Conservation (phyloP, 257 asterid species). For the Solanum tacnaense region DNA sequence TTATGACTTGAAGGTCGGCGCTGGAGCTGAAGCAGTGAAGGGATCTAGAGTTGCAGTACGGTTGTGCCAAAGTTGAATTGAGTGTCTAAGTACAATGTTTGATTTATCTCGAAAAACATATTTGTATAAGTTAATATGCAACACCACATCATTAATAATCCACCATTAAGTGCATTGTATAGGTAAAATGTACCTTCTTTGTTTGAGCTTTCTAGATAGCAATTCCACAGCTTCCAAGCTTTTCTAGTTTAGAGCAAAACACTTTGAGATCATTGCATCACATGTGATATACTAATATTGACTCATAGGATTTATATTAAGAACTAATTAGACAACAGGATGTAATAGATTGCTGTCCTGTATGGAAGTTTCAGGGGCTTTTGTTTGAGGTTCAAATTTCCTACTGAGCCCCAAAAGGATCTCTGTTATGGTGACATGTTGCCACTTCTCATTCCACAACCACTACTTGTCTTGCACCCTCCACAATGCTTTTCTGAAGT, state of each 20-base stretch:
- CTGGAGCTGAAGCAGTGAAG: conserved; percentile 75
- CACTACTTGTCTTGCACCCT: not conserved
- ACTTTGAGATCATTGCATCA: not conserved
- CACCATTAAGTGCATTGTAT: not conserved
- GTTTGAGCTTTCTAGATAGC: not conserved
- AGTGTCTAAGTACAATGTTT: conserved; percentile 32
- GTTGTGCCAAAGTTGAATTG: conserved; percentile 53
- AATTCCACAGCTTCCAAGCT: not conserved
- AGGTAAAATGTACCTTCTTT: not conserved
- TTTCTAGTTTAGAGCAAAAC: not conserved
- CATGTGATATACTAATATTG: not conserved
- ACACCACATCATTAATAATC: not conserved
- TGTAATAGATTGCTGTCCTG: not conserved
- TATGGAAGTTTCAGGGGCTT: not conserved
- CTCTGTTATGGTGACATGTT: not conserved
- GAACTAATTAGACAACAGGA: not conserved
- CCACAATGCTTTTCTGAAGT: not conserved
- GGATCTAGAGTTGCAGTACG: conserved; percentile 99
- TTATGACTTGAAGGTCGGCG: conserved; percentile 85
- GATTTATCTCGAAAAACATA: conserved; percentile 1
- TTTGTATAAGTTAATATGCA: not conserved
- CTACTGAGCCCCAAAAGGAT: not conserved
- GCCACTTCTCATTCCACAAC: not conserved
- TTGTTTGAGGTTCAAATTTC: not conserved
- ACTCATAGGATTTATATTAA: not conserved